phyloP scores from a whole-genome alignment of 306 rosid genomes.

The Quercus bicolor region DNA sequence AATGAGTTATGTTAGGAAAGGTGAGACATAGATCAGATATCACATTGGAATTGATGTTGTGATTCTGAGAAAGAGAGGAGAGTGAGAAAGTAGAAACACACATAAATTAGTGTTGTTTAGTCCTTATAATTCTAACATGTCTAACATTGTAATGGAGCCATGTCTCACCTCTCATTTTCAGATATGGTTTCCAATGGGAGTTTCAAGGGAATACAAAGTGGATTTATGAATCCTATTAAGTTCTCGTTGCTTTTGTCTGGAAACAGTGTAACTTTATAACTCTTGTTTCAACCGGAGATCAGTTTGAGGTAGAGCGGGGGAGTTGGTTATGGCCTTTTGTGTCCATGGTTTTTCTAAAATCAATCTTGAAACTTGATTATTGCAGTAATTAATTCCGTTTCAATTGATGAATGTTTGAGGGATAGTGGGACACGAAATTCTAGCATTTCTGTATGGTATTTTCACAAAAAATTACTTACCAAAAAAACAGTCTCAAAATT shows the following conservation, averaged over 20 bases:
- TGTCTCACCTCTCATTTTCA: neutral
- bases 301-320: neutral
- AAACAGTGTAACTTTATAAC: neutral
- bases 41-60: too few relatives aligned
- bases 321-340: neutral
- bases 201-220: neutral
- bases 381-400: neutral
- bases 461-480: neutral
- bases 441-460: neutral
- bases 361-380: neutral
- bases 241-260: neutral
- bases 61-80: too few relatives aligned
- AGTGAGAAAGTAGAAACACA: too few relatives aligned
- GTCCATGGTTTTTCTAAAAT: neutral
- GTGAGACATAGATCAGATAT: too few relatives aligned
- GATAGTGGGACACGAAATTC: too few relatives aligned
- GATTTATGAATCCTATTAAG: neutral
- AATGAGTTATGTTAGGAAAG: too few relatives aligned
- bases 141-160: too few relatives aligned
- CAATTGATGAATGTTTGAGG: too few relatives aligned
- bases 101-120: too few relatives aligned
- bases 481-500: neutral
- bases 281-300: neutral
- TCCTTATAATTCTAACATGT: too few relatives aligned
- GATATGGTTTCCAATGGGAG: neutral